These are phyloP conservation scores for Blastomyces parvus DNA, from an alignment of 2,329 filamentous ascomycete genomes.

Conservation along the genomic window DNA sequence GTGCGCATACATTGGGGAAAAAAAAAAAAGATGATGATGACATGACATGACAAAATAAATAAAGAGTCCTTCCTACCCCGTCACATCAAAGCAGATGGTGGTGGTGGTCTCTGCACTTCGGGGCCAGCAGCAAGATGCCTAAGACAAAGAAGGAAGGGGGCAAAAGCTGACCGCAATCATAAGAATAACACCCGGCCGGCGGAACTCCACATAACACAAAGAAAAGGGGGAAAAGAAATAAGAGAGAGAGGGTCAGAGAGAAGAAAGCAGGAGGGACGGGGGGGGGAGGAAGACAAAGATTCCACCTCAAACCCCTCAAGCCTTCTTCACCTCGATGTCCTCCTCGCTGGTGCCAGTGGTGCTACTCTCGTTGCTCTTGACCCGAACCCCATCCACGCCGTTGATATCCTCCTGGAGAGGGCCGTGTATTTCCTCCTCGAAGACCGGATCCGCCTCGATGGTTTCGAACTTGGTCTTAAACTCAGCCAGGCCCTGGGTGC, in stretches of 20 bases:
- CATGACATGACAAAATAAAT: too few species aligned
- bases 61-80: not conserved
- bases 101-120: not conserved
- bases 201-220: constrained; percentile 2
- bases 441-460: constrained; percentile 79
- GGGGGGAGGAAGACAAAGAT: not conserved
- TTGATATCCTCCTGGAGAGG: constrained; percentile 44
- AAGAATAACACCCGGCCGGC: not conserved
- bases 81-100: not conserved
- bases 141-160: not conserved
- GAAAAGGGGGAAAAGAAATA: not conserved
- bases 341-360: constrained; percentile 8
- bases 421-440: constrained; percentile 77
- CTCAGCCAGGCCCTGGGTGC: constrained; percentile 60
- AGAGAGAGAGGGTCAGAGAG: not conserved
- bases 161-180: not conserved
- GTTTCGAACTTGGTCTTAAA: constrained; percentile 97
- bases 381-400: constrained; percentile 30
- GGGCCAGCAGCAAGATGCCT: not conserved
- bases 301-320: not conserved
- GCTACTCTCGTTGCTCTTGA: constrained; percentile 10
- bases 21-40: not conserved
- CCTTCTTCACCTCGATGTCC: constrained; percentile 9
- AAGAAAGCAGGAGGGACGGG: not conserved
- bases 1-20: not conserved